Percentiles rank a stretch among this genome's conserved stretches.
Evolutionary conservation across 2,329 filamentous ascomycete genomes (phyloP).

Genomic region (Clonostachys chloroleuca): DNA sequence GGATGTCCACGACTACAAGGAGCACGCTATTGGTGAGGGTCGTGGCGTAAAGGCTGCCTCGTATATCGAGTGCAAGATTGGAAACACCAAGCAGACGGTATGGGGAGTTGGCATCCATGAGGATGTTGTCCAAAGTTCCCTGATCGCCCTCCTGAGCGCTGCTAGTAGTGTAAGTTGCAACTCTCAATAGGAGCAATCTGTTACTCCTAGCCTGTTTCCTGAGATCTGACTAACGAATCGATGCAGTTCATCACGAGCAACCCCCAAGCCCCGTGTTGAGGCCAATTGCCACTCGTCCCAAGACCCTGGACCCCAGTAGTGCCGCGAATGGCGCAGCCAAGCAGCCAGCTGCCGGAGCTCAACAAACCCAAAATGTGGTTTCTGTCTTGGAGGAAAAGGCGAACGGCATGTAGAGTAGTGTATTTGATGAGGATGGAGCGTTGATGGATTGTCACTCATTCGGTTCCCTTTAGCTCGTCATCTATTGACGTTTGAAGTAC

Average conservation of each 20-base stretch:
- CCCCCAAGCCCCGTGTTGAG: conserved; percentile 60
- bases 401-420: conserved; percentile 19
- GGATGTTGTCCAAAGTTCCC: conserved; percentile 84
- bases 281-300: conserved; percentile 32
- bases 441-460: no score
- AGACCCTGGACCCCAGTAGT: neutral
- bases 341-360: neutral
- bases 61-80: conserved; percentile 82
- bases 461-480: no score
- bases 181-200: conserved; percentile 26
- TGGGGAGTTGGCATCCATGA: conserved; percentile 93
- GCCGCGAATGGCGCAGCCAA: neutral
- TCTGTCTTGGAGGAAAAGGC: conserved; percentile 31
- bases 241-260: conserved; percentile 69
- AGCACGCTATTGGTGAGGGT: conserved; percentile 83
- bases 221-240: conserved; percentile 1
- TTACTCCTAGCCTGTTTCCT: conserved; percentile 1
- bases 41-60: conserved; percentile 87
- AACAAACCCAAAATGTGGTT: conserved; percentile 20
- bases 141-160: conserved; percentile 81
- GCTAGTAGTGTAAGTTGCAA: conserved; percentile 82
- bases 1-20: conserved; percentile 93
- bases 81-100: conserved; percentile 64
- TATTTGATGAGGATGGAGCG: no score
- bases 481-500: no score